Evolutionary conservation across 805 yeast species (phyloP), one percentile per base, ranked within the genome.

Genomic region (Suhomyces sp.): DNA sequence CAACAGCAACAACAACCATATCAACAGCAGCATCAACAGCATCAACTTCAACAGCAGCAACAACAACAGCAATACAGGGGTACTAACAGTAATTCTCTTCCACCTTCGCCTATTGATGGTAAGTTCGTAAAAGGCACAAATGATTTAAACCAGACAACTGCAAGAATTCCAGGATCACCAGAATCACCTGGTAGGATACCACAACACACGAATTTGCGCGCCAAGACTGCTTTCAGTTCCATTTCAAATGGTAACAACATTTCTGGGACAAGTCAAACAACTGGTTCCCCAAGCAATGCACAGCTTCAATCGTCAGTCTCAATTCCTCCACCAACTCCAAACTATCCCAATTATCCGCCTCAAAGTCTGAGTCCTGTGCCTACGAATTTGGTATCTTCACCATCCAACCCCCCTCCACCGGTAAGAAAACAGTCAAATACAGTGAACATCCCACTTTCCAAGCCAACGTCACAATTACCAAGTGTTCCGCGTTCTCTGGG

Each of bases 151-250:
- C n/a, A n/a, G n/a, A n/a, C n/a, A n/a, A n/a, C n/a, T n/a, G n/a
- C n/a, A 16, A 26, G 29, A 23, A 12, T 15, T 25, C 28, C 35
- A 15, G 15, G 15, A 13, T 18, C 33, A 14, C 33, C 25, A 22
- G 33, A 30, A 11, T 33, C 24, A 13, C 31, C 25, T 2, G 18
- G 19, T n/a, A 34, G 23, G 19, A 13, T 17, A 8, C 29, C 38
- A 4, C 19, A 26, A 12, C 19, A 29, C 12, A 28, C 46, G 5
- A 47, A 48, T 29, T 33, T 50, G 19, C 33, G 54, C 6, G 28
- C 34, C 8, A 50, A 50, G 14, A 51, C 58, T 5, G 54, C 55
- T 1, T 53, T 51, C 34, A 52, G 48, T 5, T 29, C 6, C 20
- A 15, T 27, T n/a, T n/a, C n/a, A 7, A 23, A 11, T 11, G 14